These are phyloP conservation scores for Lecanosticta acicola DNA, from an alignment of 2,329 filamentous ascomycete species.

Conservation along the genomic window DNA sequence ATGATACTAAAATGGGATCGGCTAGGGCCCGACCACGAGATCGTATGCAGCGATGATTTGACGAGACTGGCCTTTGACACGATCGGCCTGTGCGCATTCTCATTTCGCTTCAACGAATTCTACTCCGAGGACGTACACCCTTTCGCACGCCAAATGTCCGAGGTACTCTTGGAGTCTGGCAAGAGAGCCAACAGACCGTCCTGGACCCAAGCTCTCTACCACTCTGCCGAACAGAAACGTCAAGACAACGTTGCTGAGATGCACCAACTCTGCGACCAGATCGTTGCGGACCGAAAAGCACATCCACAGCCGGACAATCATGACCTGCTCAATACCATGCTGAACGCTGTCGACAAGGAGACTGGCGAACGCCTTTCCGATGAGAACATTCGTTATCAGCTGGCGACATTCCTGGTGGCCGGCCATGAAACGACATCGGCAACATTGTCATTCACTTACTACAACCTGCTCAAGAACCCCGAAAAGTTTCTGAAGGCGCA, in stretches of 20 bases:
- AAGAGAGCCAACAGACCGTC: slow-evolving; percentile 34
- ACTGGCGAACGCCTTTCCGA: slow-evolving; percentile 62
- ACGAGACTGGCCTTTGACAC: slow-evolving; percentile 69
- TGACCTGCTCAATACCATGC: slow-evolving; percentile 67
- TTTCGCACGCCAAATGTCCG: slow-evolving; percentile 62
- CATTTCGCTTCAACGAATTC: slow-evolving; percentile 63
- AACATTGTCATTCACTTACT: slow-evolving; percentile 59
- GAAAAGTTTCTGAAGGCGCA: slow-evolving; percentile 56
- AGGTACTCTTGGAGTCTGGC: slow-evolving; percentile 50
- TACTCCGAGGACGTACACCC: slow-evolving; percentile 65
- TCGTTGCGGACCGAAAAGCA: slow-evolving; percentile 54
- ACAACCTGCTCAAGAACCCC: slow-evolving; percentile 60
- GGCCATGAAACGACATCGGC: slow-evolving; percentile 65
- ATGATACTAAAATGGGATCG: slow-evolving; percentile 34
- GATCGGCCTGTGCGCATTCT: slow-evolving; percentile 51
- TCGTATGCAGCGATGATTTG: slow-evolving; percentile 61
- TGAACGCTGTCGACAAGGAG: slow-evolving; percentile 60
- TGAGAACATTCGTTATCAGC: slow-evolving; percentile 60
- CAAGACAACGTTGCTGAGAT: slow-evolving; percentile 51
- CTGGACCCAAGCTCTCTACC: slow-evolving; percentile 44
- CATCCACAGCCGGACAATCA: slow-evolving; percentile 53
- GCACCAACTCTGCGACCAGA: slow-evolving; percentile 52
- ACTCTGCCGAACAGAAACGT: slow-evolving; percentile 43
- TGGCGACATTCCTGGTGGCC: slow-evolving; percentile 63
- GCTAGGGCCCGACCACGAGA: slow-evolving; percentile 50